Evolutionary conservation across 495 filamentous ascomycete species (phyloP).

Genomic region (Hyaloscypha hepaticicola): DNA sequence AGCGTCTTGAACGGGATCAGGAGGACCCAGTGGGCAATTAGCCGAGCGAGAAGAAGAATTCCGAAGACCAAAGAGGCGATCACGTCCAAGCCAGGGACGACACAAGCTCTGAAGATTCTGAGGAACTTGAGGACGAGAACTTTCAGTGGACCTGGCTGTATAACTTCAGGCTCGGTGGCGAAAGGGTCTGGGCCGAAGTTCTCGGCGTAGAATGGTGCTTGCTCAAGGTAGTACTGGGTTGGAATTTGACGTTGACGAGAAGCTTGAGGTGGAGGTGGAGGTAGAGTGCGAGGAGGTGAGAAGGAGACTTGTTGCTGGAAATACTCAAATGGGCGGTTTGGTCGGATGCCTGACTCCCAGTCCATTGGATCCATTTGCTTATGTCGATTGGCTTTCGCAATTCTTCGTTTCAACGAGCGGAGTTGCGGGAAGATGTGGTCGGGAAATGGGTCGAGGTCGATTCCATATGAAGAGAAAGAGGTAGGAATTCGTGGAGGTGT

Average conservation of each 20-base stretch:
- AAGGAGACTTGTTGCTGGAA: not conserved
- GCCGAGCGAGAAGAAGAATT: not conserved
- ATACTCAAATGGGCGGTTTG: slow-evolving; percentile 13
- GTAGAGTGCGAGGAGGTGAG: not conserved
- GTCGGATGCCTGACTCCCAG: slow-evolving; percentile 5
- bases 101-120: not conserved
- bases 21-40: not conserved
- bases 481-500: not conserved
- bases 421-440: not conserved
- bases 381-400: not conserved
- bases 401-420: not conserved
- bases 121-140: not conserved
- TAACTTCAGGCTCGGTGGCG: not conserved
- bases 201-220: slow-evolving; percentile 1
- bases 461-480: not conserved
- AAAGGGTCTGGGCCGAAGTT: slow-evolving; percentile 9
- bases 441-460: not conserved
- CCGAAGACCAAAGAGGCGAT: not conserved
- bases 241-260: not conserved
- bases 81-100: not conserved
- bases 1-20: not conserved
- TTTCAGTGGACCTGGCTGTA: not conserved
- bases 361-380: not conserved
- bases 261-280: not conserved
- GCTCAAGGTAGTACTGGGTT: slow-evolving; percentile 18